Evolutionary conservation across 139 green algal species (phyloP).

Genomic region (Micractinium sp.): DNA sequence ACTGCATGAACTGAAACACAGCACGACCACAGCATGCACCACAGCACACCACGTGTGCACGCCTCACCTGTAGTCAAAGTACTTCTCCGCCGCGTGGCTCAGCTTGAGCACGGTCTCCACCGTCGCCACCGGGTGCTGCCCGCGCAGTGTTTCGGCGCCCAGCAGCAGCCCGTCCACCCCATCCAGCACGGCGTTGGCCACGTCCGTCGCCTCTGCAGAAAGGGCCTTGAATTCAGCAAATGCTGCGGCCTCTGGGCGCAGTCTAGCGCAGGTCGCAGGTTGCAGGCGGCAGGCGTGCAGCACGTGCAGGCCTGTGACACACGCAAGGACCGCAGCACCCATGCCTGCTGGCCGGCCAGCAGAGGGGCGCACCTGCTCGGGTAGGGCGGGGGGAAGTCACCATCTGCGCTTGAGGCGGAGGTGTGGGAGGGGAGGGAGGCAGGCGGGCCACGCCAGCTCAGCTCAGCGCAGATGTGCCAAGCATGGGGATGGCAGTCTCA

Average conservation of each 20-base stretch:
- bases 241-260: too few species aligned
- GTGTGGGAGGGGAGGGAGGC: background rate
- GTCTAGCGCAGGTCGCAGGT: background rate
- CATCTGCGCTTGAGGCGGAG: slow-evolving; percentile 57
- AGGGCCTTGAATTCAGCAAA: too few species aligned
- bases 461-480: too few species aligned
- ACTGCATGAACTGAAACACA: too few species aligned
- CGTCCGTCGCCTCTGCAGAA: slow-evolving; percentile 76
- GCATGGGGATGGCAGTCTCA: too few species aligned
- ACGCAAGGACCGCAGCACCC: slow-evolving; percentile 87
- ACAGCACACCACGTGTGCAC: too few species aligned
- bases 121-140: slow-evolving; percentile 56
- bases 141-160: slow-evolving; percentile 87
- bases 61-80: slow-evolving; percentile 55
- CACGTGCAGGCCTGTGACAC: too few species aligned
- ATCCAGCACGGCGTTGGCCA: slow-evolving; percentile 95
- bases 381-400: slow-evolving; percentile 51
- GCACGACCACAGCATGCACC: too few species aligned
- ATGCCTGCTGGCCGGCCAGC: slow-evolving; percentile 61
- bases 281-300: background rate
- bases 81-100: slow-evolving; percentile 28
- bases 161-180: slow-evolving; percentile 82
- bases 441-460: too few species aligned
- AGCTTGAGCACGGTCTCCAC: slow-evolving; percentile 43
- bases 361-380: slow-evolving; percentile 62